Evolutionary conservation across 1,139 yeast species (phyloP).

Genomic region (Lodderomyces beijingensis): DNA sequence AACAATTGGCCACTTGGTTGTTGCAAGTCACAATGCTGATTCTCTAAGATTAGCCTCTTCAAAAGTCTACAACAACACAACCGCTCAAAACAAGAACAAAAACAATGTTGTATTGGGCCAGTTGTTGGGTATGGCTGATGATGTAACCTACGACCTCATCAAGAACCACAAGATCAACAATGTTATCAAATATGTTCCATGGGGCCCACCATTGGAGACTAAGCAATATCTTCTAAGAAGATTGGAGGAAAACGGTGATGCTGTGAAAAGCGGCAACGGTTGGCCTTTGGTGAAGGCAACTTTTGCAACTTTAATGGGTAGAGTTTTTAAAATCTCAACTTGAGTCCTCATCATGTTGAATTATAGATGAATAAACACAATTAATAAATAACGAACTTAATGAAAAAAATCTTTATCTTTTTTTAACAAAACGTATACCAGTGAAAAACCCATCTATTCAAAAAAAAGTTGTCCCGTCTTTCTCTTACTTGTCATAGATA

Average conservation of each 20-base stretch:
- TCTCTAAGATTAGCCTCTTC: conserved; percentile 74
- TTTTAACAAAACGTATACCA: no score
- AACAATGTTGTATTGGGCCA: conserved; percentile 83
- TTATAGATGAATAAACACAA: no score
- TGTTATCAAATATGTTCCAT: conserved; percentile 91
- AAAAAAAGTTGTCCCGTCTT: no score
- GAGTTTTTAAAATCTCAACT: conserved; percentile 23
- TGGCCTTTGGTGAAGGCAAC: conserved; percentile 67
- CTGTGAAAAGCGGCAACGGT: conserved; percentile 86
- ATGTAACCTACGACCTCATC: conserved; percentile 73
- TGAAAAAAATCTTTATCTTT: no score
- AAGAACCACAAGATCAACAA: conserved; percentile 60
- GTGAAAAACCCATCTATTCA: no score
- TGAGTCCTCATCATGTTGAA: not conserved
- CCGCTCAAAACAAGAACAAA: conserved; percentile 32
- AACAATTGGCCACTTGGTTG: conserved; percentile 77
- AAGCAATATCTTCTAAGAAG: conserved; percentile 87
- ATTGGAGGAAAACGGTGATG: conserved; percentile 95
- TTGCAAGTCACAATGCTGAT: conserved; percentile 84
- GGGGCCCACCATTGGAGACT: conserved; percentile 97
- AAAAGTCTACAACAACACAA: conserved; percentile 32
- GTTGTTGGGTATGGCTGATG: conserved; percentile 94
- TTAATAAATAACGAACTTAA: no score
- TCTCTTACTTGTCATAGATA: no score
- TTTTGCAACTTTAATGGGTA: conserved; percentile 35